Evolutionary conservation across 2,329 filamentous ascomycete species (phyloP), one percentile per base, ranked within the genome.

Genomic region (Whalleya microplaca): DNA sequence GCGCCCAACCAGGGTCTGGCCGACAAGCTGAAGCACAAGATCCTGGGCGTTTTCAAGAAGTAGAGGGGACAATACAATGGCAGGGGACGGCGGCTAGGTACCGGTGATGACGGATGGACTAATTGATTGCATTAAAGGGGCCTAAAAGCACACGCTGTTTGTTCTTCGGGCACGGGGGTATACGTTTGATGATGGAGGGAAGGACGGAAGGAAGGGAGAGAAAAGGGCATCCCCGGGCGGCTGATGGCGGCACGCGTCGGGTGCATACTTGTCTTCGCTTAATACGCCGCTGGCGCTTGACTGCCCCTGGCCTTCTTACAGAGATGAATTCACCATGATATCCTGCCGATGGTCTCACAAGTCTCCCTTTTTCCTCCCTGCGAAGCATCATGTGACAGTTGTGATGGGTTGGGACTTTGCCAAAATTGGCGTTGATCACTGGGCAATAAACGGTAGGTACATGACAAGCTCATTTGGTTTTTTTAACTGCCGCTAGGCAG

Each of bases 1-100:
- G 53, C 67, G 8, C 73, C 75, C 20, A 63, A 63, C 18, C 63
- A 65, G 51, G 74, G 82, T 29, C 66, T 85, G 55, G 83, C 82
- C 18, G 82, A 85, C 66, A 84, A 80, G 75, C 72, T 85, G 62
- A 85, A 85, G 78, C 58, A 72, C 61, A 85, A 83, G 78, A 69
- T 85, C 43, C 74, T 84, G 53, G 75, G 77, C 18, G 67, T 71
- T 1, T 77, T 81, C 62, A 82, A 81, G 73, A 82, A 83, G 59
- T 77, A 63, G 51, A n/a, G n/a, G n/a, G n/a, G n/a, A n/a, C n/a
- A n/a, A n/a, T n/a, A n/a, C n/a, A n/a, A n/a, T n/a, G n/a, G n/a
- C n/a, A n/a, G n/a, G n/a, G n/a, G n/a, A n/a, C n/a, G n/a, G n/a
- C n/a, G n/a, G 20, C 9, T 16, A 9, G 12, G 21, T 42, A 21